Base-by-base conservation (phyloP, 331 rosid genomes). In the Ulmus americana region DNA sequence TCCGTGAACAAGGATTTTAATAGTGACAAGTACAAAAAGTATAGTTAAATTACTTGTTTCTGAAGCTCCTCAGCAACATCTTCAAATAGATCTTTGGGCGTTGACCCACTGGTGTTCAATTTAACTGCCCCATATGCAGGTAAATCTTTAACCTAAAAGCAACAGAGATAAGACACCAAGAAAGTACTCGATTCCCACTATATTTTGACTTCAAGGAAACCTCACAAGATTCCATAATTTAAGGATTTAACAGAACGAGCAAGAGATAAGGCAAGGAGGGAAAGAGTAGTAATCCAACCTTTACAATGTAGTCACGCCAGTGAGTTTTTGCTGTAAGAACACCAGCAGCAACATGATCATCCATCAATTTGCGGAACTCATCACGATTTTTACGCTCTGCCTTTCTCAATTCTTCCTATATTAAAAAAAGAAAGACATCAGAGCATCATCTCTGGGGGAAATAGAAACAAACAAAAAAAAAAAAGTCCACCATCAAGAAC, bases 321-420 rank as follows among this genome's bases (percentile, higher is more conserved):
- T 88, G 84, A 75, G 85, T 84, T 75, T 89, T 88, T 41, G 85
- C 88, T 20, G 87, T 84, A 59, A 91, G 90, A 78, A 59, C 73
- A 77, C 90, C 92, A 8, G 78, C 80, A 45, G 87, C 50, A 1
- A 83, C 69, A 77, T 91, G 95, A 58, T 86, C 97, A 41, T 88
- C 96, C 95, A 91, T 88, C 87, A 88, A 73, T 73, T 80, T 91
- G 62, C 95, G 95, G 78, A 91, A 91, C 56, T 91, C 95, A 61
- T 88, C 95, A 22, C 96, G 92, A 72, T 88, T 88, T 86, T 86
- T 83, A 10, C 97, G 90, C 76, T 91, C 97, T 18, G 68, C 67
- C 83, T 88, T 91, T 80, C 96, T 86, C 80, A 91, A 61, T 71
- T 91, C 96, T 68, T 91, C 97, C 97, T 88, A 67, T 83, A 68